Evolutionary conservation across 2,329 filamentous ascomycete species (phyloP).

Genomic region (Metarhizium humberi): DNA sequence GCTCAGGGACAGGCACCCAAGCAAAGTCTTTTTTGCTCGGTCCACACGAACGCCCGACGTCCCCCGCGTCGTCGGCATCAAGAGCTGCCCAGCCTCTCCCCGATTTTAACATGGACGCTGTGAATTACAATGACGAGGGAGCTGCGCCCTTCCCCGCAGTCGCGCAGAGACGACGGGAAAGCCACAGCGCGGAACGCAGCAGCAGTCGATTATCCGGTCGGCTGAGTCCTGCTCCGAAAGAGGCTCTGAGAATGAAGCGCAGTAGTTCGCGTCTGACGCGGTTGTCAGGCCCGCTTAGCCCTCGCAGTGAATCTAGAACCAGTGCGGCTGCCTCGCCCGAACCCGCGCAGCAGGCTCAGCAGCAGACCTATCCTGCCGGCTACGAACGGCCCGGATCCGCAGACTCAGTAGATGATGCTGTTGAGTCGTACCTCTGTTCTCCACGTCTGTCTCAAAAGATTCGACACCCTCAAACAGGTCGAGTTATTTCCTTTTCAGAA

Average conservation of each 20-base stretch:
- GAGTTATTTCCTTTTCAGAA: conserved; percentile 90
- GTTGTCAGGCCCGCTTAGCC: conserved; percentile 39
- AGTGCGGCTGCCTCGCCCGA: conserved; percentile 16
- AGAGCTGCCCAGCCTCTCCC: conserved; percentile 11
- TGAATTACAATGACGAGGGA: conserved; percentile 45
- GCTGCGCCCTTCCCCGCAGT: conserved; percentile 65
- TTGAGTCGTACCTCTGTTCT: conserved; percentile 75
- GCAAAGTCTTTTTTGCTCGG: conserved; percentile 14
- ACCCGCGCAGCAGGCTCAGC: conserved; percentile 15
- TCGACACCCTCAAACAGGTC: conserved; percentile 72
- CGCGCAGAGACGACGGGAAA: conserved; percentile 47
- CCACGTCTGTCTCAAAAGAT: conserved; percentile 84
- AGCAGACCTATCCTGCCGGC: conserved; percentile 29
- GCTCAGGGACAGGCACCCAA: conserved; percentile 4
- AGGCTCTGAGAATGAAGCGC: conserved; percentile 38
- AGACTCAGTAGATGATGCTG: conserved; percentile 82
- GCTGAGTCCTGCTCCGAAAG: conserved; percentile 37
- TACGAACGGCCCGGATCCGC: conserved; percentile 69
- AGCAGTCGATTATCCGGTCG: conserved; percentile 37
- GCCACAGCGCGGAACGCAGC: conserved; percentile 36
- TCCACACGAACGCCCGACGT: conserved; percentile 12
- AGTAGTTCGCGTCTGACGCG: conserved; percentile 51
- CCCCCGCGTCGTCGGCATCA: conserved; percentile 10
- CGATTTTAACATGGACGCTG: conserved; percentile 17
- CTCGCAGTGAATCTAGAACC: conserved; percentile 27